phyloP scores from a whole-genome alignment of 2,329 filamentous ascomycete genomes.

The Lecanicillium sp. region DNA sequence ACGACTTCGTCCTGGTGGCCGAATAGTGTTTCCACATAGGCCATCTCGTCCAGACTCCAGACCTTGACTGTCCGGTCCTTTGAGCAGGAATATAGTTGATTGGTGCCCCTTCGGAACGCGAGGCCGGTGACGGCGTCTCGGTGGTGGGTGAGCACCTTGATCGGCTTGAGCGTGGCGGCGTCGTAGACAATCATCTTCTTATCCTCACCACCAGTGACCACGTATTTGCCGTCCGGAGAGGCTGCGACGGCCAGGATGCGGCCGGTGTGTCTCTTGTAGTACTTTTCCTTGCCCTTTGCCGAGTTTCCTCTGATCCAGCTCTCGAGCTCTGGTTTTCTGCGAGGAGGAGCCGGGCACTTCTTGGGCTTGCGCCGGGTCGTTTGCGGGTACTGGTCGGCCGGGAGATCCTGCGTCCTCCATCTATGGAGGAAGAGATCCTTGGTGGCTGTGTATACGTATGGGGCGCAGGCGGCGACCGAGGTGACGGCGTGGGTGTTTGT shows the following conservation, averaged over 20 bases:
- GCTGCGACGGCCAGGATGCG: conserved; percentile 79
- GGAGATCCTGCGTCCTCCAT: conserved; percentile 72
- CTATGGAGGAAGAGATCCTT: conserved; percentile 83
- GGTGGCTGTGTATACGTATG: conserved; percentile 80
- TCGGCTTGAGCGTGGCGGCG: conserved; percentile 66
- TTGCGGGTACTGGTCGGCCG: conserved; percentile 53
- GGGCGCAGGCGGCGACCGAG: conserved; percentile 69
- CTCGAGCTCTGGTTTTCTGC: conserved; percentile 57
- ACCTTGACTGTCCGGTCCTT: conserved; percentile 92
- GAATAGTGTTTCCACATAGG: conserved; percentile 93
- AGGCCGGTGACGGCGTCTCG: conserved; percentile 80
- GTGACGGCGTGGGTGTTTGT: conserved; percentile 75
- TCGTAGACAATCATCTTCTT: conserved; percentile 84
- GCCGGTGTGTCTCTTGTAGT: conserved; percentile 71
- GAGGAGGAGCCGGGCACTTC: conserved; percentile 52
- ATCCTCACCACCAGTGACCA: conserved; percentile 86
- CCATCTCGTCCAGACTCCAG: conserved; percentile 86
- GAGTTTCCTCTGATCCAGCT: conserved; percentile 57
- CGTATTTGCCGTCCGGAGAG: conserved; percentile 81
- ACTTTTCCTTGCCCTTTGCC: conserved; percentile 54
- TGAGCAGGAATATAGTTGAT: conserved; percentile 87
- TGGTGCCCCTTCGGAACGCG: conserved; percentile 78
- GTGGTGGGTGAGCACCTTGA: conserved; percentile 86
- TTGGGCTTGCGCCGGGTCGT: conserved; percentile 53
- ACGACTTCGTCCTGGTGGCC: conserved; percentile 90